Conservation (phyloP, 306 rosid species). For the Cotoneaster glaucophyllus region DNA sequence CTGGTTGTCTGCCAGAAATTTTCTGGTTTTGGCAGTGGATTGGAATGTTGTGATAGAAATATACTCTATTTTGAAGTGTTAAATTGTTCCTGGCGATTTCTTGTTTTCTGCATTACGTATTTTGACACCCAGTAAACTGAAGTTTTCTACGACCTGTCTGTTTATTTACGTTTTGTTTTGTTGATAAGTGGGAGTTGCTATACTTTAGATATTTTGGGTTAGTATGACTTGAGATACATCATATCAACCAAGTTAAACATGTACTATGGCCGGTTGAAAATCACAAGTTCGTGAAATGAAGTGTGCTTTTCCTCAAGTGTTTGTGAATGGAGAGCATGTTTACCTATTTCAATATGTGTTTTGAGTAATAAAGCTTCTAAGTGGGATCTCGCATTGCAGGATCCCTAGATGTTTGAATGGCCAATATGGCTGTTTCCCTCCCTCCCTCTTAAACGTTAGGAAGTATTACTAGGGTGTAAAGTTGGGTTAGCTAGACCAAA, state of each 20-base stretch:
- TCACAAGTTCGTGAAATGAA: background rate
- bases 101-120: background rate
- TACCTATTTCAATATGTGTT: background rate
- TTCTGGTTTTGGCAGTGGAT: background rate
- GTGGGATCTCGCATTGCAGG: background rate
- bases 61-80: background rate
- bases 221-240: background rate
- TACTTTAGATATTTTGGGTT: background rate
- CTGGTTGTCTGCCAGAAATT: background rate
- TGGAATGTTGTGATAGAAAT: background rate
- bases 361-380: background rate
- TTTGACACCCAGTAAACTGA: background rate
- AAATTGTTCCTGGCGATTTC: background rate
- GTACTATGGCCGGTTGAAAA: background rate
- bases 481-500: background rate
- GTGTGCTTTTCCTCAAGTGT: background rate
- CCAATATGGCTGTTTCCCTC: background rate
- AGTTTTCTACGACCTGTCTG: background rate
- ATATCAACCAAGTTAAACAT: background rate
- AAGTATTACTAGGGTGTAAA: background rate
- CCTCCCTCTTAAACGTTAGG: background rate
- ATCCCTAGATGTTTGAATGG: background rate
- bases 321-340: background rate
- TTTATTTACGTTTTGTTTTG: background rate
- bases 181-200: background rate